Base-by-base conservation (phyloP, 148 eudicot genomes). In the Cornus controversa region DNA sequence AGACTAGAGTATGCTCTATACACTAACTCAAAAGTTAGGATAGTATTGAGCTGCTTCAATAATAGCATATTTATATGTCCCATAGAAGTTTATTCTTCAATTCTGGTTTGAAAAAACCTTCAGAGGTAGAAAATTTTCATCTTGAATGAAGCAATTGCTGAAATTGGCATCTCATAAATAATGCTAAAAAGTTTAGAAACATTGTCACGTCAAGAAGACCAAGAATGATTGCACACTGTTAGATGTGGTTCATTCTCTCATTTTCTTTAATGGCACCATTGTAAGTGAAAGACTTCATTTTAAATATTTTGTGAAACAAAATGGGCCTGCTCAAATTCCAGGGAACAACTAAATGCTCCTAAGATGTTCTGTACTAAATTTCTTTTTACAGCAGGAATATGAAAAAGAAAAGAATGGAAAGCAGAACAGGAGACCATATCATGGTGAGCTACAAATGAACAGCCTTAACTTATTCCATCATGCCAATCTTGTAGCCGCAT, bases 61-160 rank as follows among this genome's bases (percentile, higher is more conserved):
- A 54, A 14, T 14, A 14, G 22, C n/a, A 54, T 54, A 54, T 14
- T 14, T 54, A 54, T 2, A 3, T 14, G 22, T 54, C 15, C 62
- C 62, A 54, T 54, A 10, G 22, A 54, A 16, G 62, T 54, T 54
- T 54, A 14, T 15, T 54, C 34, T 31, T 31, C 34, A 31, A 31
- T 31, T 31, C 34, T 31, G 34, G 34, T 31, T 31, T 3, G 34
- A 31, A 31, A 54, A 13, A 54, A 54, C 27, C 24, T 71, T 26
- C 27, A 23, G 50, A 71, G 74, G 74, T 4, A 50, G 63, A 47
- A 71, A 26, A 45, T 11, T 8, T 16, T 23, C 74, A 71, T 72
- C 65, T 31, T 22, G 42, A 29, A 72, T 28, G 65, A 18, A 54
- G 31, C 20, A 24, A 53, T 20, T 54, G 29, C 58, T 31, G 26